Percentiles rank a stretch among this genome's conserved stretches.
phyloP scores from a whole-genome alignment of 2,329 filamentous ascomycete genomes.

The Apiospora pterosperma region DNA sequence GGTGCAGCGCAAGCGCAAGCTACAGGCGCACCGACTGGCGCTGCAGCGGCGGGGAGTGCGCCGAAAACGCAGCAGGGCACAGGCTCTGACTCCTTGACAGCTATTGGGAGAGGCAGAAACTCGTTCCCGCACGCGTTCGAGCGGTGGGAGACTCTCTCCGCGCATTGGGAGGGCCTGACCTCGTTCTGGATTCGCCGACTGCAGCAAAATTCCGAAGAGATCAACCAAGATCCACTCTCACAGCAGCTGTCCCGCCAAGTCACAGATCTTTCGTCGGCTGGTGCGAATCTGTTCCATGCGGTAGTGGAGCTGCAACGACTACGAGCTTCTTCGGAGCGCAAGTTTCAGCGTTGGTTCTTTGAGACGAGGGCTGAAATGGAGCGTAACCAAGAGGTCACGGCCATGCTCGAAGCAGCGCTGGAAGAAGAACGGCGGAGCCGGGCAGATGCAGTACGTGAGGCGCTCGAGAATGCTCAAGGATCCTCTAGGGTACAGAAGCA shows the following conservation, averaged over 20 bases:
- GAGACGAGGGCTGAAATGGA: constrained; percentile 89
- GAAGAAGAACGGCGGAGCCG: constrained; percentile 69
- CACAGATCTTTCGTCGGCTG: constrained; percentile 93
- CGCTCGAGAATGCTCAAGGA: constrained; percentile 65
- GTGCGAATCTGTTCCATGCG: constrained; percentile 95
- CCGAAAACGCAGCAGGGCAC: constrained; percentile 23
- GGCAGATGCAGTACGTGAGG: constrained; percentile 62
- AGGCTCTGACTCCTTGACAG: constrained; percentile 27
- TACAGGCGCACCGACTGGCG: neutral
- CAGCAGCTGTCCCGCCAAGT: constrained; percentile 91
- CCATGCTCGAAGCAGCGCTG: constrained; percentile 73
- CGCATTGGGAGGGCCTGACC: constrained; percentile 96
- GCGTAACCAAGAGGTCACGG: constrained; percentile 76
- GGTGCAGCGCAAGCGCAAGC: constrained; percentile 15
- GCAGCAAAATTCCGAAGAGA: constrained; percentile 84
- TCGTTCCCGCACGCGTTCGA: constrained; percentile 96
- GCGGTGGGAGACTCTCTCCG: constrained; percentile 93
- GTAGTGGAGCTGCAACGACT: constrained; percentile 94
- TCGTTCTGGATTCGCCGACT: constrained; percentile 95
- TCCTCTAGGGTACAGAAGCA: constrained; percentile 70
- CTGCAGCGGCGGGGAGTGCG: constrained; percentile 27
- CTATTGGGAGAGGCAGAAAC: constrained; percentile 45
- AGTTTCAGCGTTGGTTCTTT: constrained; percentile 98
- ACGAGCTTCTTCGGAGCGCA: constrained; percentile 90
- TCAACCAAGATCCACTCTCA: constrained; percentile 77